Percentiles rank a stretch among this genome's conserved stretches.
These are phyloP conservation scores for Colletotrichum ledebouriae DNA, from an alignment of 2,329 filamentous ascomycete species.

Conservation along the genomic window DNA sequence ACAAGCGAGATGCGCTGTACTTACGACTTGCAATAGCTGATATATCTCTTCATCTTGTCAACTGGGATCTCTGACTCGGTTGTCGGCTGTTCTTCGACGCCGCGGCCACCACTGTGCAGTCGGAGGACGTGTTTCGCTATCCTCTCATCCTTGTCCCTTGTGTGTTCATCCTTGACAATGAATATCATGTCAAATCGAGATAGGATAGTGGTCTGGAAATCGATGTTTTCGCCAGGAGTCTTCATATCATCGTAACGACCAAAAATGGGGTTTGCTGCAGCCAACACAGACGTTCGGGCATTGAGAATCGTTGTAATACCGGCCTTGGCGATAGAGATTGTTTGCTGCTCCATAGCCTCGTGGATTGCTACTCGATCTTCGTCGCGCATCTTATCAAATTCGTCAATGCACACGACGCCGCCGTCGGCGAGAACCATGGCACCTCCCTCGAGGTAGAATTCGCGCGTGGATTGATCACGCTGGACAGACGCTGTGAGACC, in stretches of 20 bases:
- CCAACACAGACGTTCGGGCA: conserved; percentile 92
- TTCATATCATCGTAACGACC: conserved; percentile 99
- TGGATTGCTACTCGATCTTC: conserved; percentile 98
- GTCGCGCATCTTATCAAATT: conserved; percentile 99
- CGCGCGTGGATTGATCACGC: conserved; percentile 88
- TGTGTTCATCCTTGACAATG: conserved; percentile 96
- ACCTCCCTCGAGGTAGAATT: conserved; percentile 98
- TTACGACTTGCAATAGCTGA: conserved; percentile 96
- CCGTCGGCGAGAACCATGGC: conserved; percentile 98
- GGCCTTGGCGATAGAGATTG: conserved; percentile 98
- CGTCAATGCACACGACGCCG: conserved; percentile 97
- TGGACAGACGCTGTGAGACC: conserved; percentile 98
- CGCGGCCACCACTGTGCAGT: conserved; percentile 93
- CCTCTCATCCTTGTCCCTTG: conserved; percentile 87
- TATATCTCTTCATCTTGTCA: conserved; percentile 97
- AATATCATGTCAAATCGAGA: conserved; percentile 99
- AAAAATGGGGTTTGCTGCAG: conserved; percentile 97
- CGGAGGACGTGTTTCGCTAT: conserved; percentile 98
- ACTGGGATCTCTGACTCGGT: conserved; percentile 90
- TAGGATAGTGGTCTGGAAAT: conserved; percentile 98
- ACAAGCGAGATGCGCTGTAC: conserved; percentile 50
- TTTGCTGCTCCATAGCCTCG: conserved; percentile 99
- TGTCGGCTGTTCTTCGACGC: conserved; percentile 76
- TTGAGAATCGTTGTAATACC: conserved; percentile 99
- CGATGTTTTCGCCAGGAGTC: conserved; percentile 97